Base-by-base conservation (phyloP, 176 grass and related monocot genomes). In the Puccinellia tenuiflora region DNA sequence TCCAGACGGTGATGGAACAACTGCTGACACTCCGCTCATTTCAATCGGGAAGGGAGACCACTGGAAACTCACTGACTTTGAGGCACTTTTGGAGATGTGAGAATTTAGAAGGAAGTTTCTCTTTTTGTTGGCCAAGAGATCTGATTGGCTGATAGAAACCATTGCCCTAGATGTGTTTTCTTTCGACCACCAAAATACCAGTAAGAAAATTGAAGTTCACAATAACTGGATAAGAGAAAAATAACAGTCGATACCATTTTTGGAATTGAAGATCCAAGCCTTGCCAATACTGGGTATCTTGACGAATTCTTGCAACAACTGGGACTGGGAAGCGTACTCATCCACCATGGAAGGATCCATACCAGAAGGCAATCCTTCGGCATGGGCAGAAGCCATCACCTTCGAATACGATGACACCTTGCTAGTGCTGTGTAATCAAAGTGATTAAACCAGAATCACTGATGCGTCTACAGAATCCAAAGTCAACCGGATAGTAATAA, bases 41-140 rank as follows among this genome's bases (percentile, higher is more conserved):
- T 98, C 96, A 76, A 88, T 89, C 3, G 96, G 96, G 65, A 95
- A 95, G 13, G 96, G 87, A 72, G 96, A 90, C 96, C 96, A 98
- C 24, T 90, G 80, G 54, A 98, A 95, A 52, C 85, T 68, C 3
- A 83, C 85, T 29, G 96, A 76, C 17, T 90, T 78, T 63, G 92
- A 74, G 62, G 76, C 63, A 72, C 61, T 59, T 82, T 90, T 95
- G 77, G 85, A 98, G 22, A 95, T 93, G 75, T 91, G 90, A 69
- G 92, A 66, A 77, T 85, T 93, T 77, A 98, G 21, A 84, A 95
- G 77, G 62, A 89, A 91, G 14, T 35, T 75, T 60, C 87, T 83
- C 65, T 28, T 85, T 75, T 98, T 98, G 59, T 98, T 98, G 34
- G 89, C 85, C 71, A 95, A 77, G 26, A 98, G 88, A 80, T 95